Base-by-base conservation (phyloP, 129 eudicot genomes). In the Centella asiatica region DNA sequence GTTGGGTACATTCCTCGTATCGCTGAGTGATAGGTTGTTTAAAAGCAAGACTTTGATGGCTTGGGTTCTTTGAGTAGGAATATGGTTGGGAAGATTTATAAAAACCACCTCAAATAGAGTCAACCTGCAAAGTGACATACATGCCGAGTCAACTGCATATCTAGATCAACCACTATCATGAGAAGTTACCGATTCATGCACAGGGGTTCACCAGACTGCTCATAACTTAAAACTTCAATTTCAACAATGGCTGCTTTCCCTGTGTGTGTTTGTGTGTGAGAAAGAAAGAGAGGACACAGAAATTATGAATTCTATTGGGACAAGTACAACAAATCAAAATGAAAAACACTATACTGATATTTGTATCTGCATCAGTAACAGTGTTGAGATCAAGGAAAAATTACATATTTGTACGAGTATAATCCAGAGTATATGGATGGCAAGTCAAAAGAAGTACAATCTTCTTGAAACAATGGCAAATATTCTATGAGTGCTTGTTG, bases 161-260 rank as follows among this genome's bases (percentile, higher is more conserved):
- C 40, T 13, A 64, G 42, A 26, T 68, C 22, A 49, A 4, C 54
- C 44, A 44, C 22, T 65, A 24, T 9, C 34, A 60, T 17, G 33
- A 60, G 4, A 39, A 67, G 79, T 74, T 23, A 87, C 99, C 95
- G 68, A 78, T 87, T 87, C 92, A 82, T 82, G 85, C 96, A 87
- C 53, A 93, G 67, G 27, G 74, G 78, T 58, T 74, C 81, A 40
- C 90, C 85, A 44, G 99, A 79, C 76, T 87, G 77, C 60, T 63
- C 88, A 66, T 75, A 93, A 74, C 92, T 87, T 59, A 48, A 3
- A 66, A 80, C 69, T 74, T 93, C 96, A 63, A 87, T 9, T 75
- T 93, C 99, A 39, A 93, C 66, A 68, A 93, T 76, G 36, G 99
- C 64, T 70, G 99, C 96, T 78, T 93, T 93, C 67, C 96, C 99